Evolutionary conservation across 129 eudicot species (phyloP), one percentile per base, ranked within the genome.

Genomic region (Kitagawia praeruptora): DNA sequence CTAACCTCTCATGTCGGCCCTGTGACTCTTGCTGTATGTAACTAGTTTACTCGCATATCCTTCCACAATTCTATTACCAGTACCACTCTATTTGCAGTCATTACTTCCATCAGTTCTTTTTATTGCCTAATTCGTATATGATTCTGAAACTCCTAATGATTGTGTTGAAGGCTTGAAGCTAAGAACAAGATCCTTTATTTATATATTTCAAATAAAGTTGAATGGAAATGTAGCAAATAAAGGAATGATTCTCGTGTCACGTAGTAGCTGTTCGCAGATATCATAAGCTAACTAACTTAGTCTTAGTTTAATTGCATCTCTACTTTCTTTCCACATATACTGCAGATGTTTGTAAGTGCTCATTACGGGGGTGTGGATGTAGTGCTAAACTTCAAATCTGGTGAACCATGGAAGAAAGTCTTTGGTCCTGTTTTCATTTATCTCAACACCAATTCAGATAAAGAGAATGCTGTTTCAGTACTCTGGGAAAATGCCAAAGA

Each of bases 381-480:
- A 77, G 93, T 85, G 69, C 84, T 84, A 8, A 89, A 88, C 78
- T 91, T 94, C 81, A 86, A 79, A 2, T 79, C 84, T 49, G 93
- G 97, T 14, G 98, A 94, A 77, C 81, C 79, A 51, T 94, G 97
- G 98, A 93, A 89, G 88, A 93, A 88, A 85, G 93, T 91, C 45
- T 93, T 91, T 48, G 98, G 98, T 25, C 98, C 98, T 1, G 92
- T 91, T 83, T 94, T 88, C 80, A 84, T 89, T 78, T 88, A 88
- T 81, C 77, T 94, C 8, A 91, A 90, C 79, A 81, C 91, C 6
- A 82, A 54, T 44, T 66, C 82, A 25, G 66, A 56, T 16, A 82
- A 81, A 70, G 70, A 86, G 40, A 89, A 88, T 81, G 86, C 92
- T 78, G 82, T 82, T 34, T 74, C 82, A 9, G 67, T n/a, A 2